phyloP scores from a whole-genome alignment of 306 rosid species.

The Argentina anserina region DNA sequence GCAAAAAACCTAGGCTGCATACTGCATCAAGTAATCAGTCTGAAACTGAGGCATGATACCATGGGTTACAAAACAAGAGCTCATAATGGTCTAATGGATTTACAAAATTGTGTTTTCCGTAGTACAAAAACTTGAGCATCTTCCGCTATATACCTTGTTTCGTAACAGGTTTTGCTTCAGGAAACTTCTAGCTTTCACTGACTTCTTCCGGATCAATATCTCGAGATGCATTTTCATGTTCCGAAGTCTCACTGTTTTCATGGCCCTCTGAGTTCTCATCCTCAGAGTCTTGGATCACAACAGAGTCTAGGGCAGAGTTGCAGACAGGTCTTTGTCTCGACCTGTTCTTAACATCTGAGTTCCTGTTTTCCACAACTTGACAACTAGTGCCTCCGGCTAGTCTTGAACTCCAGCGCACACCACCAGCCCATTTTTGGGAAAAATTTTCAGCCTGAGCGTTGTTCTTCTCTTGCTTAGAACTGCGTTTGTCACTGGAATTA shows the following conservation, averaged over 20 bases:
- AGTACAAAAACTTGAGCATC: slow-evolving; percentile 1
- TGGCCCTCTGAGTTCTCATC: slow-evolving; percentile 16
- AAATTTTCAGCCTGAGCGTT: slow-evolving; percentile 8
- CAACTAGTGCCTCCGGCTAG: slow-evolving; percentile 41
- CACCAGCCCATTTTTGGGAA: slow-evolving; percentile 17
- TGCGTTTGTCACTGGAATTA: slow-evolving; percentile 20
- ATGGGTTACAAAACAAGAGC: neutral
- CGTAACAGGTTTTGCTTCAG: neutral
- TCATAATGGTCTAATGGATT: neutral
- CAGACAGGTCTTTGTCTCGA: slow-evolving; percentile 71
- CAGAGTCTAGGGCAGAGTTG: slow-evolving; percentile 60
- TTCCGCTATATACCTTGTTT: neutral
- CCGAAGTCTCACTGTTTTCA: neutral
- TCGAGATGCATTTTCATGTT: neutral
- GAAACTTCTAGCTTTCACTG: slow-evolving; percentile 6
- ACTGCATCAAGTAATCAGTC: neutral
- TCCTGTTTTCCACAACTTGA: slow-evolving; percentile 37
- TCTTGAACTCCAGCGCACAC: slow-evolving; percentile 42
- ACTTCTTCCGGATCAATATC: slow-evolving; percentile 2
- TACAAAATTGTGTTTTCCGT: neutral
- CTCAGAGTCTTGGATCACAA: slow-evolving; percentile 54
- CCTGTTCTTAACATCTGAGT: slow-evolving; percentile 54
- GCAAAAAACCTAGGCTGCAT: neutral
- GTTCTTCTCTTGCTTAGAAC: slow-evolving; percentile 32
- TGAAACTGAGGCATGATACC: neutral